Evolutionary conservation across 768 basidiomycete species (phyloP).

Genomic region (Amanita pseudoporphyria): DNA sequence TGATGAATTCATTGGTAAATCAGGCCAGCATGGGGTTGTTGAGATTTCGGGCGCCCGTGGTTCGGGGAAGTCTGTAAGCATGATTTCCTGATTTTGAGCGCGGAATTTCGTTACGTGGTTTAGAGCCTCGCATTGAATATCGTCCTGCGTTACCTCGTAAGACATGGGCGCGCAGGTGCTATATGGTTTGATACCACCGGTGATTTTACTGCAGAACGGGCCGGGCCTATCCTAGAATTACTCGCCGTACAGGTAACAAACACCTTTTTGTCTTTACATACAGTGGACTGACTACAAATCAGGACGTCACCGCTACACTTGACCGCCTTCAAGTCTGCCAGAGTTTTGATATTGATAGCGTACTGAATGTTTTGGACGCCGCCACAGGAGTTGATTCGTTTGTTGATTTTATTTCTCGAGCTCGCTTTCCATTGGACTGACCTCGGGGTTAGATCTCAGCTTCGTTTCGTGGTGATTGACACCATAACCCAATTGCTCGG

Average conservation of each 20-base stretch:
- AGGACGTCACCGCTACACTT: conserved; percentile 26
- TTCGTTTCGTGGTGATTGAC: conserved; percentile 50
- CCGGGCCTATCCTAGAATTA: conserved; percentile 26
- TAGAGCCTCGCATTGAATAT: conserved; percentile 56
- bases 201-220: conserved; percentile 47
- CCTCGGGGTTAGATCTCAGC: conserved; percentile 10
- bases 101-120: too few species aligned
- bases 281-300: conserved; percentile 5
- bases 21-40: conserved; percentile 43
- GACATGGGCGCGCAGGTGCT: conserved; percentile 25
- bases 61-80: conserved; percentile 61
- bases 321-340: conserved; percentile 50
- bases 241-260: conserved; percentile 16
- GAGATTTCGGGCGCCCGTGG: conserved; percentile 61
- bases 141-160: conserved; percentile 40
- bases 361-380: conserved; percentile 32
- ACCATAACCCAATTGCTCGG: conserved; percentile 53
- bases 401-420: not conserved
- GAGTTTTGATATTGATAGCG: conserved; percentile 49
- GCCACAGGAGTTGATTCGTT: not conserved
- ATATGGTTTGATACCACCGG: conserved; percentile 71
- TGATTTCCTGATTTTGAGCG: not conserved
- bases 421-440: conserved; percentile 24
- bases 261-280: not conserved
- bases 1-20: conserved; percentile 42